These are phyloP conservation scores for Litsea cubeba DNA, from an alignment of 164 flowering plant species.

Conservation along the genomic window DNA sequence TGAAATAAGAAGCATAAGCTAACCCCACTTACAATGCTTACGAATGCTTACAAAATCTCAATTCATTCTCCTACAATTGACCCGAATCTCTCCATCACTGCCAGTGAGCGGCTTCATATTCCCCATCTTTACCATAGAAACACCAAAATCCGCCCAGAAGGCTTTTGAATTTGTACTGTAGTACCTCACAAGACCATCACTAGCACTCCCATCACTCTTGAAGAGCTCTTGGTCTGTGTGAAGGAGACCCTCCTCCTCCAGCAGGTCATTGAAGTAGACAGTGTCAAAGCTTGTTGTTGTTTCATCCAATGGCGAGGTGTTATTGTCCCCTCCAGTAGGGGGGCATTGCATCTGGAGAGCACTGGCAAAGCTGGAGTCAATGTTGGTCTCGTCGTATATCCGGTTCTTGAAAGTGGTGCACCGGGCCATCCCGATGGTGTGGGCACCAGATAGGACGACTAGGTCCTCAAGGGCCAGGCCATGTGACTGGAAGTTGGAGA, in stretches of 20 bases:
- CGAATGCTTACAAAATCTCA: neutral
- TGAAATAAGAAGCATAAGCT: too few relatives aligned
- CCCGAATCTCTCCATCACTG: constrained; percentile 22
- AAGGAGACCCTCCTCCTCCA: constrained; percentile 22
- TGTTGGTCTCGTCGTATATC: constrained; percentile 28
- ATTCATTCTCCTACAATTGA: constrained; percentile 28
- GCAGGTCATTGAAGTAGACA: constrained; percentile 18
- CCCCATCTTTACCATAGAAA: constrained; percentile 31
- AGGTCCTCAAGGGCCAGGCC: constrained; percentile 26
- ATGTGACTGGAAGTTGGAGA: constrained; percentile 19
- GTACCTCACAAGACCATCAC: constrained; percentile 15
- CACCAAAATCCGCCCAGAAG: constrained; percentile 23
- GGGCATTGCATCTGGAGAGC: constrained; percentile 13
- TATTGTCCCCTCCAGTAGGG: constrained; percentile 17
- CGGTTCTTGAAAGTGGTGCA: constrained; percentile 21
- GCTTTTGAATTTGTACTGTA: constrained; percentile 12
- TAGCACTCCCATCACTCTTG: constrained; percentile 17
- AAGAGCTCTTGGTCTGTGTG: constrained; percentile 32
- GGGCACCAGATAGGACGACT: constrained; percentile 27
- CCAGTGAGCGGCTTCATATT: constrained; percentile 22
- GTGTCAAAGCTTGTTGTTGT: constrained; percentile 13
- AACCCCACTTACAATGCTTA: too few relatives aligned
- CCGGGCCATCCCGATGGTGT: constrained; percentile 28
- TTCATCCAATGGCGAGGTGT: constrained; percentile 18
- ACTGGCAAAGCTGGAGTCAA: constrained; percentile 15